These are phyloP conservation scores for Crithidia fasciculata DNA, from an alignment of 208 protist species.

Conservation along the genomic window DNA sequence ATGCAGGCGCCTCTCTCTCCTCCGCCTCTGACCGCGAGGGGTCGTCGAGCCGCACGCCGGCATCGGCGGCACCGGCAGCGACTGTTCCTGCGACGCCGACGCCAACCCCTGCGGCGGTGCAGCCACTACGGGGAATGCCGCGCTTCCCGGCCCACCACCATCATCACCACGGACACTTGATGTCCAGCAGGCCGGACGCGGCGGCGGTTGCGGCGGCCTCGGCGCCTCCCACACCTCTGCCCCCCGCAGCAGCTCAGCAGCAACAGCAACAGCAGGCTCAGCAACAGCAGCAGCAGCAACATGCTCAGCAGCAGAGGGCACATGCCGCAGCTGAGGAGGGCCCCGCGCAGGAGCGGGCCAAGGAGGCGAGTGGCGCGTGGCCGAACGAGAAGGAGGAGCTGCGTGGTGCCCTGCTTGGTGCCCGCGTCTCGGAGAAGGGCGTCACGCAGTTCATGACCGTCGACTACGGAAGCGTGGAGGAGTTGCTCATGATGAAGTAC, in stretches of 20 bases:
- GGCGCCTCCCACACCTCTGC: slow-evolving; percentile 5
- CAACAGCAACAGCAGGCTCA: slow-evolving; percentile 1
- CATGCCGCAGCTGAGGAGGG: slow-evolving; percentile 13
- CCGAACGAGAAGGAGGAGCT: slow-evolving; percentile 41
- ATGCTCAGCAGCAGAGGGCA: neutral
- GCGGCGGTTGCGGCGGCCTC: neutral
- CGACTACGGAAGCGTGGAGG: slow-evolving; percentile 18
- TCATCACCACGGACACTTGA: slow-evolving; percentile 32
- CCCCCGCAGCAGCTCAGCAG: neutral
- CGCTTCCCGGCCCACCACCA: slow-evolving; percentile 34
- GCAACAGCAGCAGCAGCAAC: slow-evolving; percentile 18
- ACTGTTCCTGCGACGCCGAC: neutral
- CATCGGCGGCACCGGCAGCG: neutral
- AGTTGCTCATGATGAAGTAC: slow-evolving; percentile 33
- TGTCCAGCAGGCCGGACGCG: slow-evolving; percentile 13
- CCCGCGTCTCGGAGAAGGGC: slow-evolving; percentile 30
- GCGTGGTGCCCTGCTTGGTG: slow-evolving; percentile 27
- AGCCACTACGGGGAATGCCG: slow-evolving; percentile 27
- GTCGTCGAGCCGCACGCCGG: neutral
- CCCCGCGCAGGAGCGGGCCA: slow-evolving; percentile 1
- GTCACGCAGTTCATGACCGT: slow-evolving; percentile 23
- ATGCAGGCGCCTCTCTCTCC: neutral
- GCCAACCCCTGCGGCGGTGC: neutral
- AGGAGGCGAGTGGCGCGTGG: slow-evolving; percentile 14
- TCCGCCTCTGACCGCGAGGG: neutral